Evolutionary conservation across 768 basidiomycete species (phyloP), one percentile per base, ranked within the genome.

Genomic region (Russula sp.): DNA sequence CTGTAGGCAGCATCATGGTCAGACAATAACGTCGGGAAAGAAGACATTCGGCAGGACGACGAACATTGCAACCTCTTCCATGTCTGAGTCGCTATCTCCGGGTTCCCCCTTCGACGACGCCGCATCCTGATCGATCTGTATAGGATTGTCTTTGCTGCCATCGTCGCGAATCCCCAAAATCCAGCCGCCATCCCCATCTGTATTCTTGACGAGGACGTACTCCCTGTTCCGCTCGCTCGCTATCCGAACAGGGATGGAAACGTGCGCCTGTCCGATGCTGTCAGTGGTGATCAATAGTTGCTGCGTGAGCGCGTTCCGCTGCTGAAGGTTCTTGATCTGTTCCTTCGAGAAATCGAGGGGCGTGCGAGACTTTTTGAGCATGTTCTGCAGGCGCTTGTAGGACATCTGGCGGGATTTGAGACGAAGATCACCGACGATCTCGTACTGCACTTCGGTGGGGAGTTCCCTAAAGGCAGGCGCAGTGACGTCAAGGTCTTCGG

Each of bases 391-490:
- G 4, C 97, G 89, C 36, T 84, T 85, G 75, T 95, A 88, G 9
- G 93, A 96, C 13, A 92, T 95, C 74, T 98, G 95, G 3, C 97
- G 83, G 1, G 95, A 98, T 73, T 93, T 94, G 59, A 97, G 78
- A 3, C 97, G 85, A 51, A 98, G 78, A 75, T 99, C 97, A 56
- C 96, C 95, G 38, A 98, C 86, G 66, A 99, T 96, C 75, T 99
- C 97, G 74, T 98, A 99, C 68, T 99, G 93, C 22, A 97, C 85
- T 72, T 98, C 95, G 0, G 93, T 96, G 2, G 97, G 95, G 3
- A 98, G 82, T 64, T 92, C 90, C 25, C 87, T 83, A 71, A 99
- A 99, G 20, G 87, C 91, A 5, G 91, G 82, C 2, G 94, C 94
- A 18, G 85, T 81, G 58, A 97, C 83, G 70, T 98, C 96, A 68